These are phyloP conservation scores for Myxozyma geophila DNA, from an alignment of 805 yeast genomes.

Conservation along the genomic window DNA sequence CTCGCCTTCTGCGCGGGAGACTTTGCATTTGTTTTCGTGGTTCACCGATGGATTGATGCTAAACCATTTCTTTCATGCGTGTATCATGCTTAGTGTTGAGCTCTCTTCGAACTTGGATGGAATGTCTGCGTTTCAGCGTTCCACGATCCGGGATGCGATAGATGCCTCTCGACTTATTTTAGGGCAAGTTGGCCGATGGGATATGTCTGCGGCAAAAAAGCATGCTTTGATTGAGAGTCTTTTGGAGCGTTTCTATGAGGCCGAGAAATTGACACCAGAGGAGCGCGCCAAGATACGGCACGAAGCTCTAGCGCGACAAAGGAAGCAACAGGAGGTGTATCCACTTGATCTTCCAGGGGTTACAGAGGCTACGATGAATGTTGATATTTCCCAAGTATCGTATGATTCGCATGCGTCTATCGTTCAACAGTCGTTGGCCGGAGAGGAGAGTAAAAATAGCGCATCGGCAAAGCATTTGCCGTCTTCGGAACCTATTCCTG, in stretches of 20 bases:
- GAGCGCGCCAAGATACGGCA: conserved; percentile 20
- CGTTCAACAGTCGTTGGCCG: conserved; percentile 9
- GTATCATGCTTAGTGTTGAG: conserved; percentile 34
- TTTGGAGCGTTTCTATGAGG: conserved; percentile 22
- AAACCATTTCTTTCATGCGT: conserved; percentile 35
- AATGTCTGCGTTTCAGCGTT: conserved; percentile 27
- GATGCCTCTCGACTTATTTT: conserved; percentile 25
- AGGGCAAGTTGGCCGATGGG: conserved; percentile 21
- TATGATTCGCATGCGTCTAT: conserved; percentile 21
- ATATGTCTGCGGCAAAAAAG: conserved; percentile 24
- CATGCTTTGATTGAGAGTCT: conserved; percentile 27
- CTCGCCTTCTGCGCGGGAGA: conserved; percentile 28
- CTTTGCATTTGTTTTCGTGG: conserved; percentile 26
- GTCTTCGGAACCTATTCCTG: conserved; percentile 10
- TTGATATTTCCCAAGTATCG: conserved; percentile 7
- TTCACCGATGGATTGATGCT: conserved; percentile 32
- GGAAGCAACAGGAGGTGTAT: neutral
- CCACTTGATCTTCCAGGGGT: conserved; percentile 16
- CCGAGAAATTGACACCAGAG: conserved; percentile 31
- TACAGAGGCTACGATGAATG: conserved; percentile 14
- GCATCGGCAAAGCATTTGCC: neutral
- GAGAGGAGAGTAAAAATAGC: neutral
- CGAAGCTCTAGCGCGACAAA: conserved; percentile 10
- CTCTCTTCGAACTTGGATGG: conserved; percentile 26
- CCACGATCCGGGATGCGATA: conserved; percentile 28